These are phyloP conservation scores for Cladosporium sphaerospermum DNA, from an alignment of 2,329 filamentous ascomycete genomes.

Conservation along the genomic window DNA sequence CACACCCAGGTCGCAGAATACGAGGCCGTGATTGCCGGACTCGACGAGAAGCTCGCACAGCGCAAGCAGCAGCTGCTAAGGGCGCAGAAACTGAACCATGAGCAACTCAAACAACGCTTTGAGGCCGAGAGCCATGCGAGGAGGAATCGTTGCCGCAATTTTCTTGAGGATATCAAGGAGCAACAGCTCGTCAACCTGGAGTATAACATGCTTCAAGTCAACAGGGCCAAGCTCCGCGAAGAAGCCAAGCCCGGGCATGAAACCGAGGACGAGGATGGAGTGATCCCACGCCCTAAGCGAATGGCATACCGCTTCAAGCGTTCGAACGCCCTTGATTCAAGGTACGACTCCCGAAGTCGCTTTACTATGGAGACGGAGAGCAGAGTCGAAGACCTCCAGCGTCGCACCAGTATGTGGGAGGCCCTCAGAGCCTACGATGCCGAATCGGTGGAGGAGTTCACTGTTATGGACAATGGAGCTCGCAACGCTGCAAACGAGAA, in stretches of 20 bases:
- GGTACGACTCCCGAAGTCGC: slow-evolving; percentile 27
- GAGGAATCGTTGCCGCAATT: slow-evolving; percentile 27
- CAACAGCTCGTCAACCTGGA: slow-evolving; percentile 24
- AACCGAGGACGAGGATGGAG: slow-evolving; percentile 44
- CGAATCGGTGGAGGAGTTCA: slow-evolving; percentile 29
- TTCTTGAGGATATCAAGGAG: slow-evolving; percentile 26
- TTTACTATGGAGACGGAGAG: slow-evolving; percentile 21
- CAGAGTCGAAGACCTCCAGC: slow-evolving; percentile 51
- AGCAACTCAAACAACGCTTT: slow-evolving; percentile 32
- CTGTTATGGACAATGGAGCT: slow-evolving; percentile 35
- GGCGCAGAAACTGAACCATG: slow-evolving; percentile 32
- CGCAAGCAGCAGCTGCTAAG: slow-evolving; percentile 35
- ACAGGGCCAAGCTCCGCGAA: slow-evolving; percentile 33
- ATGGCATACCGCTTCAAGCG: slow-evolving; percentile 25
- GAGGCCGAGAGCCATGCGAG: slow-evolving; percentile 34
- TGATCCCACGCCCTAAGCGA: slow-evolving; percentile 47
- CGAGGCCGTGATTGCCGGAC: slow-evolving; percentile 44
- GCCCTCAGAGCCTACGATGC: slow-evolving; percentile 38
- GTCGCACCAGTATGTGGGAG: slow-evolving; percentile 63
- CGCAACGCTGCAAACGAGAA: slow-evolving; percentile 36
- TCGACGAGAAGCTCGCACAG: slow-evolving; percentile 43
- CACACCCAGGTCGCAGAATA: slow-evolving; percentile 52
- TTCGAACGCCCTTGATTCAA: slow-evolving; percentile 18
- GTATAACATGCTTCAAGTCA: slow-evolving; percentile 25
- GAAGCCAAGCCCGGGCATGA: slow-evolving; percentile 43